A percentile compares a stretch with the other conserved stretches of the same genome.
Conservation (phyloP, 306 rosid genomes). For the Vachellia pachyceras region DNA sequence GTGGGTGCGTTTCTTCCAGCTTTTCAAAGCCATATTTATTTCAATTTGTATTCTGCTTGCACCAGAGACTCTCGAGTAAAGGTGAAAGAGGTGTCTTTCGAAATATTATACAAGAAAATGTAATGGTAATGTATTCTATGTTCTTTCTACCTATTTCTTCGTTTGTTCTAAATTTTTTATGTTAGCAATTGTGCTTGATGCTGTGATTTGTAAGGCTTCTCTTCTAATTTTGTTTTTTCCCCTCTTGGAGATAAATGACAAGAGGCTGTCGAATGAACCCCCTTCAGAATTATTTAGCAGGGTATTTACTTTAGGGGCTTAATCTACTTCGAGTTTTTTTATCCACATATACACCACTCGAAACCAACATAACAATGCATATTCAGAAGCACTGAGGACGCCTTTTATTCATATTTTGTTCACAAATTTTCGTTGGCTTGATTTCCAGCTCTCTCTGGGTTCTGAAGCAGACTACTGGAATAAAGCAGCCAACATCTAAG, state of each 20-base stretch:
- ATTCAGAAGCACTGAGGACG: not conserved
- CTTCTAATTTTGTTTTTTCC: not conserved
- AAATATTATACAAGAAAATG: conserved; percentile 47
- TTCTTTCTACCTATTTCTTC: not conserved
- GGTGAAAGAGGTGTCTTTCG: conserved; percentile 52
- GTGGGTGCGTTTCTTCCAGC: conserved; percentile 12
- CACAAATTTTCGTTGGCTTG: not conserved
- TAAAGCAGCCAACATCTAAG: conserved; percentile 45
- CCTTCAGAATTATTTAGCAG: conserved; percentile 64
- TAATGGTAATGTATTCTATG: conserved; percentile 46
- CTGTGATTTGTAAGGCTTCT: conserved; percentile 2
- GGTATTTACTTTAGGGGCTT: conserved; percentile 48
- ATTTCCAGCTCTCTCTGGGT: conserved; percentile 64
- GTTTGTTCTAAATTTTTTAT: not conserved
- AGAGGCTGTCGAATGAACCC: conserved; percentile 52
- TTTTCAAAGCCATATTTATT: not conserved
- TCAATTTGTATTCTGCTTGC: conserved; percentile 27
- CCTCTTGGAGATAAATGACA: conserved; percentile 49
- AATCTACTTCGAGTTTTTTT: conserved; percentile 14
- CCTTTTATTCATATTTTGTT: not conserved
- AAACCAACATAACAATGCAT: not conserved
- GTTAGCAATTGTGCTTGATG: not conserved
- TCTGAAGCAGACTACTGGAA: conserved; percentile 49
- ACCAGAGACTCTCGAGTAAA: conserved; percentile 50
- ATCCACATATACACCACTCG: not conserved